These are phyloP conservation scores for Euphorbia lathyris DNA, from an alignment of 345 rosid species.

Conservation along the genomic window DNA sequence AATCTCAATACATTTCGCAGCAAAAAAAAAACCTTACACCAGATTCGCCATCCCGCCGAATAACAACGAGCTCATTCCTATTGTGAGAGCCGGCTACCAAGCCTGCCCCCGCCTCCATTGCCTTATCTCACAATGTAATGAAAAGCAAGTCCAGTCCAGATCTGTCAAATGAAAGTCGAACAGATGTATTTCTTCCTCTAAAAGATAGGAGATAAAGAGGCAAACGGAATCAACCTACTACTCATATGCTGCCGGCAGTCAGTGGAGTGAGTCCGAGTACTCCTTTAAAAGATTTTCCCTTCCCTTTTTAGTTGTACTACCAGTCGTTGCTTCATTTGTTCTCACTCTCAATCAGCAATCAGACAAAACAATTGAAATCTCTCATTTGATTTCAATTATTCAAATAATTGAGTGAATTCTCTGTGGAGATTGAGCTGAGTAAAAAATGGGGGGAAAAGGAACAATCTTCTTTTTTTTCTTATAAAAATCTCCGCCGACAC, in stretches of 20 bases:
- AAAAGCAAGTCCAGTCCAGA: background rate
- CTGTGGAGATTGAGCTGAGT: background rate
- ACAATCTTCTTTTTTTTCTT: too few relatives aligned
- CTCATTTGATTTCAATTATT: background rate
- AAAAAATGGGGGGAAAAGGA: too few relatives aligned
- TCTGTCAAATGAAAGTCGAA: background rate
- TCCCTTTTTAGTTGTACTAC: background rate
- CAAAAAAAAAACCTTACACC: slow-evolving; percentile 20
- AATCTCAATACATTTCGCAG: too few relatives aligned
- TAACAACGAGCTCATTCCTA: slow-evolving; percentile 44
- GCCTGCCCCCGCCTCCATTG: slow-evolving; percentile 41
- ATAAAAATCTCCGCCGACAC: slow-evolving; percentile 15
- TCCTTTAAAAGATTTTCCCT: background rate
- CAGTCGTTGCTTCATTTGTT: background rate
- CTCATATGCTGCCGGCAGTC: background rate
- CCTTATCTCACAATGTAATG: background rate
- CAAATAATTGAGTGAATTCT: background rate
- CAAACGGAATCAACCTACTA: background rate
- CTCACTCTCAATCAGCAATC: background rate
- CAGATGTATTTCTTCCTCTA: background rate
- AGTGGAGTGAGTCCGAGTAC: background rate
- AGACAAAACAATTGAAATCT: background rate
- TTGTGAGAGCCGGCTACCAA: slow-evolving; percentile 53
- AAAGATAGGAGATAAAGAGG: background rate
- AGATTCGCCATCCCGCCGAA: slow-evolving; percentile 29